Evolutionary conservation across 1,284 basidiomycete species (phyloP).

Genomic region (Irpex sp.): DNA sequence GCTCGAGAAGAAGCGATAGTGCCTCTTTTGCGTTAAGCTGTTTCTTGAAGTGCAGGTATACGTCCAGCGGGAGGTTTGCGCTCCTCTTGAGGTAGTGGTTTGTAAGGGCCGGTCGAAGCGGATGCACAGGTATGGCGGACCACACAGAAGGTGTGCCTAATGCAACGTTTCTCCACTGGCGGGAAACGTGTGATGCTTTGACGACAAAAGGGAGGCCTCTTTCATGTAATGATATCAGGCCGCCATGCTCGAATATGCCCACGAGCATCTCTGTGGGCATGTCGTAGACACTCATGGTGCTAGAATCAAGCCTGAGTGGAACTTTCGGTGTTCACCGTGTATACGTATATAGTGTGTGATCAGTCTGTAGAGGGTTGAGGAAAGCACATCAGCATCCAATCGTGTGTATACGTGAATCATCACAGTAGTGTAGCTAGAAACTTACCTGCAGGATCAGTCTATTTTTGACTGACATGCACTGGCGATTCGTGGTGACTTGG

Average conservation of each 20-base stretch:
- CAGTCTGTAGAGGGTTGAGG: no score
- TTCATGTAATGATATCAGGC: constrained; percentile 3
- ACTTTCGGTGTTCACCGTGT: no score
- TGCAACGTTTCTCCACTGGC: constrained; percentile 8
- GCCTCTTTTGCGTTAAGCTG: background rate
- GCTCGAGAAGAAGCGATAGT: background rate
- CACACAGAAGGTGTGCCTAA: constrained; percentile 8
- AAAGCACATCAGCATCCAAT: no score
- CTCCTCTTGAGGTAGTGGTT: background rate
- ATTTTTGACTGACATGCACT: no score
- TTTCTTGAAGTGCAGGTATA: constrained; percentile 10
- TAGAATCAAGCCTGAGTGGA: no score
- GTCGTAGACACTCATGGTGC: background rate
- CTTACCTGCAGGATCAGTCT: no score
- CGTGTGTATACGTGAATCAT: no score
- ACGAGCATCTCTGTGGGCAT: constrained; percentile 11
- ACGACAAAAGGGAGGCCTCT: constrained; percentile 9
- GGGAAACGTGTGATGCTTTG: constrained; percentile 11
- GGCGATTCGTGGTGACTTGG: no score
- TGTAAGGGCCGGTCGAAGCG: constrained; percentile 1
- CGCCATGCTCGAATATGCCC: constrained; percentile 13
- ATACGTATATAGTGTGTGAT: no score
- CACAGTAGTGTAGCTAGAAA: no score
- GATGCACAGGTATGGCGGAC: constrained; percentile 8
- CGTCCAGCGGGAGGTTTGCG: background rate